These are phyloP conservation scores for Fusarium verticillioides DNA, from an alignment of 2,329 filamentous ascomycete species.

Conservation along the genomic window DNA sequence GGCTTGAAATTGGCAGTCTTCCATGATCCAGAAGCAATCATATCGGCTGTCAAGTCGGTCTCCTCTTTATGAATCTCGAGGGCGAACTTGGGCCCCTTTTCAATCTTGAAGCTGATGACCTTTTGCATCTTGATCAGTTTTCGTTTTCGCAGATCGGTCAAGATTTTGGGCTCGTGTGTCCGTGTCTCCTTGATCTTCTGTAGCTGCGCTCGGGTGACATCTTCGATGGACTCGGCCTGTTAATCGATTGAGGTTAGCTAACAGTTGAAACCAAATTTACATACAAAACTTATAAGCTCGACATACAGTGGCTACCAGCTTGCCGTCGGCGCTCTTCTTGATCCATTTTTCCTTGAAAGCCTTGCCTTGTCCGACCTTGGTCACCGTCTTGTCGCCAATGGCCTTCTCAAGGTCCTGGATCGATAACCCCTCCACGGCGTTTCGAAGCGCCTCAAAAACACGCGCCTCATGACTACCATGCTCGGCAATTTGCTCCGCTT, in stretches of 20 bases:
- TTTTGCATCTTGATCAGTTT: conserved; percentile 89
- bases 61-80: conserved; percentile 91
- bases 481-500: conserved; percentile 76
- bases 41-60: conserved; percentile 93
- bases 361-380: conserved; percentile 91
- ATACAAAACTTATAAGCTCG: background rate
- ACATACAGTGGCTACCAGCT: conserved; percentile 64
- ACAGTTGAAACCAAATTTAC: background rate
- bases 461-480: conserved; percentile 86
- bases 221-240: conserved; percentile 78
- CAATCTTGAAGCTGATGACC: conserved; percentile 83
- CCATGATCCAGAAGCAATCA: conserved; percentile 89
- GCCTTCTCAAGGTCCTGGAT: conserved; percentile 77
- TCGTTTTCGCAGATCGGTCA: conserved; percentile 88
- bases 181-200: conserved; percentile 76
- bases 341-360: conserved; percentile 88
- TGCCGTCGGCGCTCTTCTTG: conserved; percentile 67
- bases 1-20: conserved; percentile 91
- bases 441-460: conserved; percentile 79
- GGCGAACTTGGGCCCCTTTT: conserved; percentile 89
- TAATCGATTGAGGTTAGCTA: conserved; percentile 4
- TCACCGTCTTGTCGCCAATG: conserved; percentile 77
- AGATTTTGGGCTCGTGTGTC: conserved; percentile 78
- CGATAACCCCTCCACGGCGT: conserved; percentile 81
- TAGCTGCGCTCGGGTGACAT: conserved; percentile 81